Base-by-base conservation (phyloP, 106 monocot genomes). In the Gastrodia elata region DNA sequence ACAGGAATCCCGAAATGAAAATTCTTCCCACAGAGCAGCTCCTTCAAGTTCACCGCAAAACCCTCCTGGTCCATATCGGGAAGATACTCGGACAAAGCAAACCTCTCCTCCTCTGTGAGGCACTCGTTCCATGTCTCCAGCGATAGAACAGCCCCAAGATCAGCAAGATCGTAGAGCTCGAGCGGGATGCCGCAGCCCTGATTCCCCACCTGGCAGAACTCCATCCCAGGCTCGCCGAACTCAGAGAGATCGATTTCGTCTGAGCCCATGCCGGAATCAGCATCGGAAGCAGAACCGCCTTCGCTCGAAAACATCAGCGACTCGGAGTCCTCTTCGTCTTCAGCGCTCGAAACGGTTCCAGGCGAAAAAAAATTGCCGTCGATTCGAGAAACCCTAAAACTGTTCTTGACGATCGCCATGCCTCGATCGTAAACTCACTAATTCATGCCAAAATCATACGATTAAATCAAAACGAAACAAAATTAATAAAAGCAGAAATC, bases 1-100 rank as follows among this genome's bases (percentile, higher is more conserved):
- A 77, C n/a, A 0, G 77, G 77, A 41, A 82, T 97, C 15, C 83
- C 86, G 71, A 97, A 97, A 68, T 92, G 90, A 57, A 97, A 90
- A 75, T 87, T 90, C 13, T 70, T 43, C 1, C 90, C 92, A 2
- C 77, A 40, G 15, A 97, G 76, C 8, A 97, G 86, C 71, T 97
- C 92, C 34, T 57, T 75, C 7, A 97, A 74, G 16, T 92, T 97
- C 44, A 48, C 42, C 3, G 57, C 56, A 46, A 87, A 88, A 6
- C 83, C 88, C 76, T 88, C 86, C 38, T 79, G 77, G 74, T 97
- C 92, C 86, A 90, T 83, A 34, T 92, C 92, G 4, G 96, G 96
- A 13, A 97, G 82, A 39, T 79, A 83, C 8, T 77, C 83, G 2
- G 88, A 46, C 5, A 97, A 84, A 8, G 77, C 68, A 39, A 90